phyloP scores from a whole-genome alignment of 768 basidiomycete species.

The Coprinopsis strossmayeri region DNA sequence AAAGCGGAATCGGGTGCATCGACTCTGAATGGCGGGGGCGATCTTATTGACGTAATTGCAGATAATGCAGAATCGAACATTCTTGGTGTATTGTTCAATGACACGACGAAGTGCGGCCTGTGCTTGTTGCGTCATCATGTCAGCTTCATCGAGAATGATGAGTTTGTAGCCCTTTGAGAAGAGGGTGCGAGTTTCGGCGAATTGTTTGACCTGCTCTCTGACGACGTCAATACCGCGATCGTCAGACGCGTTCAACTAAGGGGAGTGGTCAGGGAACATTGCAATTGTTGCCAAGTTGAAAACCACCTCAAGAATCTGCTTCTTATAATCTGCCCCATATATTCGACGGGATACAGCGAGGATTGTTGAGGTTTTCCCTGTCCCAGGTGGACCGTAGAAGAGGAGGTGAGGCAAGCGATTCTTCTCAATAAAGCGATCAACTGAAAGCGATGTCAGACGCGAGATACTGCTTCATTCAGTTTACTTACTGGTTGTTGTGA shows the following conservation, averaged over 20 bases:
- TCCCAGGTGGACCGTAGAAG: slow-evolving; percentile 97
- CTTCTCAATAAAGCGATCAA: slow-evolving; percentile 94
- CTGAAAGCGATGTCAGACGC: slow-evolving; percentile 31
- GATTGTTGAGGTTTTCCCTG: slow-evolving; percentile 97
- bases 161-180: slow-evolving; percentile 94
- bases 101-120: slow-evolving; percentile 95
- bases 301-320: slow-evolving; percentile 87
- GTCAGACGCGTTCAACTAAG: slow-evolving; percentile 92
- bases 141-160: slow-evolving; percentile 98
- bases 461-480: no score
- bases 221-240: slow-evolving; percentile 99
- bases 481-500: slow-evolving; percentile 85
- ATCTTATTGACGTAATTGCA: slow-evolving; percentile 99
- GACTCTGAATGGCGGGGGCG: slow-evolving; percentile 94
- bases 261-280: neutral
- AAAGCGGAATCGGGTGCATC: slow-evolving; percentile 96
- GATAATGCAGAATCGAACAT: slow-evolving; percentile 98
- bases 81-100: slow-evolving; percentile 98
- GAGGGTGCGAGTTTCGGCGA: slow-evolving; percentile 91
- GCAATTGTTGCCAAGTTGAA: slow-evolving; percentile 2
- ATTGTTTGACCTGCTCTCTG: slow-evolving; percentile 97
- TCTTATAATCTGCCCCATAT: slow-evolving; percentile 80
- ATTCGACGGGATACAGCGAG: slow-evolving; percentile 92
- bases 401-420: slow-evolving; percentile 91
- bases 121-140: slow-evolving; percentile 99